Base-by-base conservation (phyloP, 208 protist species). In the Acanthamoeba lenticulata region DNA sequence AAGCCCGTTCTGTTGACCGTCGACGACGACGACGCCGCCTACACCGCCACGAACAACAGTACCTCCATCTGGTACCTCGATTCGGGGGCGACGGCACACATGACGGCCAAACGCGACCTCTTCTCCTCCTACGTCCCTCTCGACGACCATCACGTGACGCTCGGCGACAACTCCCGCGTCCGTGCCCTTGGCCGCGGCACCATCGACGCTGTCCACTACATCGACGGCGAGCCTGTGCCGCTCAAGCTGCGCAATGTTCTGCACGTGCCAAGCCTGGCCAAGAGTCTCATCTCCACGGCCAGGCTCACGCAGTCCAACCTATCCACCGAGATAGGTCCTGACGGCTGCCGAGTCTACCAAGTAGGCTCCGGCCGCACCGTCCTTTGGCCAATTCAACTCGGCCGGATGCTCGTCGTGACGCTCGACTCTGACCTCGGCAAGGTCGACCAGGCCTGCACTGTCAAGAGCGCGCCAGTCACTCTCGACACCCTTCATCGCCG, bases 1-100 rank as follows among this genome's bases (percentile, higher is more conserved):
- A 69, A 69, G 60, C 60, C 60, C 9, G 60, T 69, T 27, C 6
- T 34, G 27, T 21, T 69, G 27, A 69, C 60, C 60, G 21, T 69
- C 21, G 60, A 27, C 19, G 60, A 69, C 60, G 21, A 69, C 6
- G 60, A 27, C 29, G 60, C 19, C 29, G 21, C 60, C 21, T 34
- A 36, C 21, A 69, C 60, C 60, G 60, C 60, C 29, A 69, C 60
- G 60, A 69, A 69, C 60, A 34, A 69, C 60, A 69, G 60, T 69
- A 69, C 60, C 67, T 45, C 67, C 62, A 72, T 85, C 6, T 85
- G 74, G 74, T 85, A 49, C n/a, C 7, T 85, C 42, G 74, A 85
- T 29, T 88, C 79, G n/a, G 79, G 79, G 40, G 79, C 79, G 21
- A 88, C 79, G 11, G 13, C 40, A 7, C 79, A 88, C 79, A 88